These are phyloP conservation scores for Fusarium musae DNA, from an alignment of 2,329 filamentous ascomycete genomes.

Conservation along the genomic window DNA sequence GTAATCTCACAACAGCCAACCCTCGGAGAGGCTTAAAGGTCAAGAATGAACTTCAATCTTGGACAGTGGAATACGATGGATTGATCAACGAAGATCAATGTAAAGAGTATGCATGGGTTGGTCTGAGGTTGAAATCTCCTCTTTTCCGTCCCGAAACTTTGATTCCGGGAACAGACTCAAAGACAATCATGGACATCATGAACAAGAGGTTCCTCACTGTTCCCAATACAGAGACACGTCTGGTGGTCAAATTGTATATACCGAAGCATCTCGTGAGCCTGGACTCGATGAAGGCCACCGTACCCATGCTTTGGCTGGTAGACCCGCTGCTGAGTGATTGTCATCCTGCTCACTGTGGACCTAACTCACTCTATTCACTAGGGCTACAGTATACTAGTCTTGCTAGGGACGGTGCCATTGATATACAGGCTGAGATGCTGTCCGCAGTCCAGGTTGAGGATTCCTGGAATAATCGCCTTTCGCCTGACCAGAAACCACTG, in stretches of 20 bases:
- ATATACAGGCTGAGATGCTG: constrained; percentile 10
- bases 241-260: constrained; percentile 4
- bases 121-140: constrained; percentile 29
- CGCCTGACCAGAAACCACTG: constrained; percentile 13
- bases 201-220: constrained; percentile 9
- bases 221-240: constrained; percentile 17
- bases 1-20: background rate
- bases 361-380: constrained; percentile 22
- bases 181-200: constrained; percentile 7
- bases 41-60: background rate
- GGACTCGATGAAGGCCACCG: constrained; percentile 10
- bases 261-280: background rate
- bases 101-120: constrained; percentile 22
- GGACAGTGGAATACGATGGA: constrained; percentile 14
- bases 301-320: constrained; percentile 25
- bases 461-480: constrained; percentile 34
- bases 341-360: constrained; percentile 31
- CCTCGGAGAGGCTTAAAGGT: background rate
- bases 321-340: constrained; percentile 26
- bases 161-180: background rate
- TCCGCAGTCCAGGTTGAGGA: constrained; percentile 13
- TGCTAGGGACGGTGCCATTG: background rate
- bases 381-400: constrained; percentile 35
- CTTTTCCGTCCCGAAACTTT: background rate
- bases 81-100: constrained; percentile 16